These are phyloP conservation scores for Amaranthus cruentus DNA, from an alignment of 148 eudicot species.

Conservation along the genomic window DNA sequence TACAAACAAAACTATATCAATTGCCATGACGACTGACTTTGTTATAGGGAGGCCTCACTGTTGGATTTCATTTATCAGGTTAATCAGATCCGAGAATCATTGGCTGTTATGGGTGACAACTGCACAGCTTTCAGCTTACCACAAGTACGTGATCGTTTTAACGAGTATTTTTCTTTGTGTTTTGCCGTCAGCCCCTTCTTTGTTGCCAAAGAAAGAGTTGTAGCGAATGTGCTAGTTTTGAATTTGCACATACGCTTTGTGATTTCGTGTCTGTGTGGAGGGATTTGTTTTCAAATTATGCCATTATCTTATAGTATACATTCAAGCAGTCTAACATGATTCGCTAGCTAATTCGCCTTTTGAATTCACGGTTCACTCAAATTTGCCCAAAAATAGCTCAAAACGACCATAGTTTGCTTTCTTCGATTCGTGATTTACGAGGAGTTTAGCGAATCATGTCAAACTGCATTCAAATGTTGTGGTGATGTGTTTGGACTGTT, in stretches of 20 bases:
- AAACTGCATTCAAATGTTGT: background rate
- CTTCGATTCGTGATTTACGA: background rate
- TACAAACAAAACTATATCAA: background rate
- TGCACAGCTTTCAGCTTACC: constrained; percentile 98
- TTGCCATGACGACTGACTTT: constrained; percentile 2
- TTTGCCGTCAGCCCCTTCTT: too few species aligned
- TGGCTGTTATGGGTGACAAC: constrained; percentile 92
- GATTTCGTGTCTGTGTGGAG: too few species aligned
- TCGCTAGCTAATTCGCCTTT: background rate
- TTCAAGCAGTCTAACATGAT: background rate
- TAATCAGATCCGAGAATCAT: constrained; percentile 90
- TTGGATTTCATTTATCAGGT: constrained; percentile 41
- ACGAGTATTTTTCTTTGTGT: background rate
- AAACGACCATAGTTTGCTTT: background rate
- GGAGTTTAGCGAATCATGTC: too few species aligned
- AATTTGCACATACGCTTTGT: too few species aligned
- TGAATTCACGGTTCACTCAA: background rate
- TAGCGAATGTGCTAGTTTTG: background rate
- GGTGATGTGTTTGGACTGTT: background rate
- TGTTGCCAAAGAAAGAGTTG: background rate
- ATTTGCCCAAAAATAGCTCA: background rate
- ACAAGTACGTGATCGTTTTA: constrained; percentile 45
- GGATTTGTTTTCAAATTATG: too few species aligned
- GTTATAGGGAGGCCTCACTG: constrained; percentile 8
- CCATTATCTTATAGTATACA: background rate